Percentiles rank a stretch among this genome's conserved stretches.
Evolutionary conservation across 2,329 filamentous ascomycete species (phyloP).

Genomic region (Dactylella cylindrospora): DNA sequence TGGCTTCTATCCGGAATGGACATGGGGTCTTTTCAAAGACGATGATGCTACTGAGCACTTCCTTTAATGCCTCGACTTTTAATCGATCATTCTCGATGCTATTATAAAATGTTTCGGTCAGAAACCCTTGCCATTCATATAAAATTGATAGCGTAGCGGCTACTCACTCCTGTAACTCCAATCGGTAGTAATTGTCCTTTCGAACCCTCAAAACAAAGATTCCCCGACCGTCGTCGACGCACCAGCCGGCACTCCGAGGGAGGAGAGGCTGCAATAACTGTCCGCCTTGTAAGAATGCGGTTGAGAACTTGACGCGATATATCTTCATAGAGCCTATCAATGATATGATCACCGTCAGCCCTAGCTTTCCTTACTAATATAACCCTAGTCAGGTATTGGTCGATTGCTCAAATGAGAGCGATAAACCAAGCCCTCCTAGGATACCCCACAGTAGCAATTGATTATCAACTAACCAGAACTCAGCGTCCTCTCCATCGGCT

Average conservation of each 20-base stretch:
- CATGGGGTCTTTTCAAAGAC: constrained; percentile 41
- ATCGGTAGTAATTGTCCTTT: constrained; percentile 37
- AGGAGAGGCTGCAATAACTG: constrained; percentile 31
- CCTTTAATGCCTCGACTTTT: constrained; percentile 25
- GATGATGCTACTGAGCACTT: constrained; percentile 30
- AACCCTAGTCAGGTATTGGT: no score
- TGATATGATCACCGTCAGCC: no score
- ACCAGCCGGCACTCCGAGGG: constrained; percentile 38
- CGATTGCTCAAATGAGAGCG: background rate
- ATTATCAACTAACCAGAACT: constrained; percentile 41
- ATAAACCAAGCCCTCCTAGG: background rate
- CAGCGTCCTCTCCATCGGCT: constrained; percentile 28
- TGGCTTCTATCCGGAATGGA: constrained; percentile 22
- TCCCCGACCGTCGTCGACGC: constrained; percentile 35
- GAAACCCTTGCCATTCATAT: background rate
- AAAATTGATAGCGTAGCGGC: background rate
- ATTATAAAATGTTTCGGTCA: background rate
- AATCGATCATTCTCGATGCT: constrained; percentile 24
- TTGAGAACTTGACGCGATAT: constrained; percentile 38
- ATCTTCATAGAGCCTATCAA: constrained; percentile 39
- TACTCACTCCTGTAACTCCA: constrained; percentile 38
- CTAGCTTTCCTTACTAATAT: no score
- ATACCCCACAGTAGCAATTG: background rate
- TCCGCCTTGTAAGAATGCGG: constrained; percentile 33
- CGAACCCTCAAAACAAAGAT: constrained; percentile 38